A percentile compares a stretch with the other conserved stretches of the same genome.
Evolutionary conservation across 371 early-diverging fungal genomes (phyloP).

Genomic region (Mortierella sp.): DNA sequence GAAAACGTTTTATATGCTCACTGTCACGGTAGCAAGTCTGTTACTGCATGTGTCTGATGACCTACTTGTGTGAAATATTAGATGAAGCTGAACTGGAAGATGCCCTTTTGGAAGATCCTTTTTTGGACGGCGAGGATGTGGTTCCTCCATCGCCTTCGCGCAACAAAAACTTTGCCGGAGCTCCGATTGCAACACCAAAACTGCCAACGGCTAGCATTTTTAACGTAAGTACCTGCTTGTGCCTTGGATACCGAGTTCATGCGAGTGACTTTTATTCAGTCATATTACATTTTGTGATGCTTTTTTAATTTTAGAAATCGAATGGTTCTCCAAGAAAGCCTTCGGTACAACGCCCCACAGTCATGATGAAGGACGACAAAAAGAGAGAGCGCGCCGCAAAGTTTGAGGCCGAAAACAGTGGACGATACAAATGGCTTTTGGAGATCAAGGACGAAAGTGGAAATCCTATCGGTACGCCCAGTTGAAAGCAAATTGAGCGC

Average conservation of each 20-base stretch:
- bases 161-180: conserved; percentile 7
- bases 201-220: conserved; percentile 14
- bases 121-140: conserved; percentile 22
- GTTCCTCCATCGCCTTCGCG: conserved; percentile 24
- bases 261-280: too few relatives aligned
- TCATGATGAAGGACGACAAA: conserved; percentile 45
- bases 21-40: too few relatives aligned
- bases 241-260: too few relatives aligned
- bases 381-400: conserved; percentile 63
- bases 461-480: conserved; percentile 61
- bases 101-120: conserved; percentile 12
- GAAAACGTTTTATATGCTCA: not conserved
- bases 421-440: conserved; percentile 89
- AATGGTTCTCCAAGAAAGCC: conserved; percentile 13
- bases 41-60: too few relatives aligned
- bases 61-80: not conserved
- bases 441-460: conserved; percentile 86
- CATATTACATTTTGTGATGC: too few relatives aligned
- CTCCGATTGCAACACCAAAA: not conserved
- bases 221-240: conserved; percentile 7
- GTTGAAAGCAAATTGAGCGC: too few relatives aligned
- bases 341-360: conserved; percentile 19
- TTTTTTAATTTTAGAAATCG: conserved; percentile 6
- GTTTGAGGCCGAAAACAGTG: conserved; percentile 87
- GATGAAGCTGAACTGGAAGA: conserved; percentile 28